phyloP scores from a whole-genome alignment of 257 asterid genomes.

The Primulina eburnea region DNA sequence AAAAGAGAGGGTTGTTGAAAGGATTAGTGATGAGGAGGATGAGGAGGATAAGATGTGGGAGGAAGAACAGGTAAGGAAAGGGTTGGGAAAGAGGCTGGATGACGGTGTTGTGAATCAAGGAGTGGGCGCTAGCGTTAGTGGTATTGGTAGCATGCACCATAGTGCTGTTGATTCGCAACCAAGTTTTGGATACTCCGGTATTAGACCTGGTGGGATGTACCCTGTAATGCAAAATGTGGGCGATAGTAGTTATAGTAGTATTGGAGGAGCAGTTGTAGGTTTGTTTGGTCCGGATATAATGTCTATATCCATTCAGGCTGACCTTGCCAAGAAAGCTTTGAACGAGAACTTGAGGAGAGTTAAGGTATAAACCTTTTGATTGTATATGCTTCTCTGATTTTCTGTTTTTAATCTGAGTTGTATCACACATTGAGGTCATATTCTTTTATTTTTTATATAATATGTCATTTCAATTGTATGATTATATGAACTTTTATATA shows the following conservation, averaged over 20 bases:
- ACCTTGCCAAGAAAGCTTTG: conserved; percentile 74
- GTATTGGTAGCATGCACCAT: conserved; percentile 35
- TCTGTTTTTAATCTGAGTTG: neutral
- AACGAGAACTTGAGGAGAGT: conserved; percentile 57
- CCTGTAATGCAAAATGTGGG: conserved; percentile 37
- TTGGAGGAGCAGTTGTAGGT: conserved; percentile 52
- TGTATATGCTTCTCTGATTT: conserved; percentile 3
- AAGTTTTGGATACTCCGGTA: conserved; percentile 35
- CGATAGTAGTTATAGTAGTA: conserved; percentile 35
- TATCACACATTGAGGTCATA: neutral
- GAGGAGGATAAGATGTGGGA: conserved; percentile 98
- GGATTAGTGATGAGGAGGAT: conserved; percentile 57
- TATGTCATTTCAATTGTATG: conserved; percentile 8
- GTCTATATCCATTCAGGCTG: conserved; percentile 74
- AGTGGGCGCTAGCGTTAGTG: conserved; percentile 33
- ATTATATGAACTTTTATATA: neutral
- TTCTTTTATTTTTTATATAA: neutral
- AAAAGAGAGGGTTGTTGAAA: conserved; percentile 42
- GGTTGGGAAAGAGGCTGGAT: conserved; percentile 84
- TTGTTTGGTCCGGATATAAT: conserved; percentile 45
- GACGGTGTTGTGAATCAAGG: conserved; percentile 58
- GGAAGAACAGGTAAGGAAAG: conserved; percentile 94
- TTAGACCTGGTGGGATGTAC: conserved; percentile 39
- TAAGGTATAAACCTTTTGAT: conserved; percentile 45
- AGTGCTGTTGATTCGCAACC: conserved; percentile 34